phyloP scores from a whole-genome alignment of 495 filamentous ascomycete species.

The Neurospora africana region DNA sequence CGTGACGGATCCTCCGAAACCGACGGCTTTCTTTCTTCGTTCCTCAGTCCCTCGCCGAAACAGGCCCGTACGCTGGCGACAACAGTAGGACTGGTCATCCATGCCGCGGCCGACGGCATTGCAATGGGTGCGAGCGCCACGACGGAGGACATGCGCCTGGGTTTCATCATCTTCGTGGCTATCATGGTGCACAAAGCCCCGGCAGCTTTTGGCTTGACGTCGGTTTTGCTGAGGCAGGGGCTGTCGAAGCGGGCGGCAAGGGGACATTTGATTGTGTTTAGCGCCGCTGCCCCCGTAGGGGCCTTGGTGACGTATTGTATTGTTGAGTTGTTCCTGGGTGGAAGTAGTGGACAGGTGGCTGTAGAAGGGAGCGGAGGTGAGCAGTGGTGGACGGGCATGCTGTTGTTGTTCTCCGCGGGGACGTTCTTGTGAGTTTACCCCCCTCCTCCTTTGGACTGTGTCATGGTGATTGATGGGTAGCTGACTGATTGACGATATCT shows the following conservation, averaged over 20 bases:
- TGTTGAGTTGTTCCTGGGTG: slow-evolving; percentile 58
- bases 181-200: slow-evolving; percentile 98
- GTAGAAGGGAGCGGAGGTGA: slow-evolving; percentile 8
- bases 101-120: slow-evolving; percentile 92
- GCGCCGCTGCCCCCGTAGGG: slow-evolving; percentile 78
- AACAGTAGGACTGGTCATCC: slow-evolving; percentile 89
- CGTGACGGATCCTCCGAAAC: slow-evolving; percentile 25
- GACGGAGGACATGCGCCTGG: slow-evolving; percentile 58
- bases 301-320: slow-evolving; percentile 74
- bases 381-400: slow-evolving; percentile 84
- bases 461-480: background rate
- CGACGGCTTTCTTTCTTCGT: slow-evolving; percentile 41
- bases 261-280: slow-evolving; percentile 81
- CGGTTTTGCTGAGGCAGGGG: slow-evolving; percentile 78
- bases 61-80: slow-evolving; percentile 54
- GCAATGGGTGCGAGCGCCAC: slow-evolving; percentile 81
- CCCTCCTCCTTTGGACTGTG: background rate
- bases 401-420: slow-evolving; percentile 84
- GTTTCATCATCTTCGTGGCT: slow-evolving; percentile 83
- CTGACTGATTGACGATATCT: slow-evolving; percentile 9
- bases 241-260: slow-evolving; percentile 76
- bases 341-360: slow-evolving; percentile 26
- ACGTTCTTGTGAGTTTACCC: slow-evolving; percentile 73
- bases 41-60: slow-evolving; percentile 36
- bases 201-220: slow-evolving; percentile 88